A percentile compares a stretch with the other conserved stretches of the same genome.
phyloP scores from a whole-genome alignment of 2,329 filamentous ascomycete species.

The Juglanconis sp. region DNA sequence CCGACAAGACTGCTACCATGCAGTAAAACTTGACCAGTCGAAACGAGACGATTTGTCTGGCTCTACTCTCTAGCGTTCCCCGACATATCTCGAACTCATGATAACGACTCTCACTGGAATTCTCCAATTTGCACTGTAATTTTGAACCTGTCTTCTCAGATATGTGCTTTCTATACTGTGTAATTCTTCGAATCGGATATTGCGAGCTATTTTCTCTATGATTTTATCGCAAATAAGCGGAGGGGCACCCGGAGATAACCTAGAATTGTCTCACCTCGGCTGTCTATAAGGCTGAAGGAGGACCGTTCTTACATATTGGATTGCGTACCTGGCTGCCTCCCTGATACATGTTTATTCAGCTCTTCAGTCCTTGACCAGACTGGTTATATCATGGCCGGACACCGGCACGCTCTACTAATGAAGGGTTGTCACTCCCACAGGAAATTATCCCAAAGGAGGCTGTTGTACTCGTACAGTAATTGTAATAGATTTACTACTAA shows the following conservation, averaged over 20 bases:
- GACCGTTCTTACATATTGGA: background rate
- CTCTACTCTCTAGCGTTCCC: background rate
- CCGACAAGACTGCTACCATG: background rate
- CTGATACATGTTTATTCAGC: too few relatives aligned
- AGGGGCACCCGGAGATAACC: background rate
- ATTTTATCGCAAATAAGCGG: background rate
- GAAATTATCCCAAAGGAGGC: too few relatives aligned
- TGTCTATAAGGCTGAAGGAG: conserved; percentile 5
- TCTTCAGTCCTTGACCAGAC: too few relatives aligned
- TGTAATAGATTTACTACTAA: too few relatives aligned
- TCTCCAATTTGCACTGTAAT: background rate
- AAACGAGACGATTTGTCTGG: background rate
- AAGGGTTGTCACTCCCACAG: too few relatives aligned
- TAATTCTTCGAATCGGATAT: too few relatives aligned
- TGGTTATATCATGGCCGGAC: too few relatives aligned
- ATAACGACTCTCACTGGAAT: background rate
- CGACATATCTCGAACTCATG: background rate
- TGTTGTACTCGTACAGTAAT: too few relatives aligned
- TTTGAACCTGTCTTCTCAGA: background rate
- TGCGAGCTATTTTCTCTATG: too few relatives aligned
- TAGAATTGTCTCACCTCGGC: background rate
- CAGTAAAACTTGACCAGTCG: background rate
- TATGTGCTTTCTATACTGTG: background rate
- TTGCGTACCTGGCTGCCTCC: too few relatives aligned
- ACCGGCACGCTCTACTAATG: too few relatives aligned